A percentile compares a stretch with the other conserved stretches of the same genome.
Evolutionary conservation across 305 asterid species (phyloP).

Genomic region (Solanum hybrid): DNA sequence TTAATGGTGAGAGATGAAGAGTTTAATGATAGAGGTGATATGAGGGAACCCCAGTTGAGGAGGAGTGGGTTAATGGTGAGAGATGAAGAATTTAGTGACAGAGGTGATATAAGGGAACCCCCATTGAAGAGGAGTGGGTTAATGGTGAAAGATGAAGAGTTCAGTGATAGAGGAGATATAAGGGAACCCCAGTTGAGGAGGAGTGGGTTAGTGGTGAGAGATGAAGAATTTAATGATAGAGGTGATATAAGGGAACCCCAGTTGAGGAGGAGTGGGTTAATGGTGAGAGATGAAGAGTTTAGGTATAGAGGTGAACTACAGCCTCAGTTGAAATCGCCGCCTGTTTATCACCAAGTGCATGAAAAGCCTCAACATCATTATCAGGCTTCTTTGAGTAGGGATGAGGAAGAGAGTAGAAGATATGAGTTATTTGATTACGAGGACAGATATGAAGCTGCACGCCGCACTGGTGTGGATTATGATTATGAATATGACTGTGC

Average conservation of each 20-base stretch:
- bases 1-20: not conserved
- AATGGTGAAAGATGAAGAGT: not conserved
- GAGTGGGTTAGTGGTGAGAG: not conserved
- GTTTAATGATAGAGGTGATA: not conserved
- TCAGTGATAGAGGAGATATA: not conserved
- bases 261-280: not conserved
- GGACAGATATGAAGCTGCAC: not conserved
- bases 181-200: not conserved
- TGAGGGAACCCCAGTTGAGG: not conserved
- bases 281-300: not conserved
- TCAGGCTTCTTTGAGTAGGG: not conserved
- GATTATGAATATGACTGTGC: not conserved
- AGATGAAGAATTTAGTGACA: not conserved
- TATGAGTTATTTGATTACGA: constrained; percentile 3
- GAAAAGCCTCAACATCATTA: not conserved
- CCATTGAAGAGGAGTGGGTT: not conserved
- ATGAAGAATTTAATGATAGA: not conserved
- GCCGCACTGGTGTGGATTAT: constrained; percentile 7
- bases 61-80: not conserved
- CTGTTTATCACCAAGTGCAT: not conserved
- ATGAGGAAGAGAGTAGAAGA: constrained; percentile 10
- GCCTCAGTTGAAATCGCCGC: not conserved
- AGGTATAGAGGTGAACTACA: not conserved
- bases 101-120: not conserved
- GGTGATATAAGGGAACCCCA: not conserved